Base-by-base conservation (phyloP, 2,329 filamentous ascomycete species). In the Tympanopsis confertula region DNA sequence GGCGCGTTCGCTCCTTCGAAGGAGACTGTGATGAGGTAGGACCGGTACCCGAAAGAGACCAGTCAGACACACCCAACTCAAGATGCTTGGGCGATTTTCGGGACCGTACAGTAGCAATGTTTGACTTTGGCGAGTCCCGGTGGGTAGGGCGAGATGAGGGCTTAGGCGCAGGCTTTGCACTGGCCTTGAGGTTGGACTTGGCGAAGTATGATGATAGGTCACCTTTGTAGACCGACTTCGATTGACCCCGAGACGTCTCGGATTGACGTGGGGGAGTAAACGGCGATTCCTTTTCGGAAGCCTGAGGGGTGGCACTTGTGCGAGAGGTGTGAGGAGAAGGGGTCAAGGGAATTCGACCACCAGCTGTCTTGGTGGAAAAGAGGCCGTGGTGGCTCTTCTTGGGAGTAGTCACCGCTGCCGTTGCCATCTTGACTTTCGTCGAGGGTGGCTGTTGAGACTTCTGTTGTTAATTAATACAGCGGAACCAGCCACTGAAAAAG, bases 311-410 rank as follows among this genome's bases (percentile, higher is more conserved):
- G 32, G 65, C 61, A 36, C 64, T 68, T 20, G 66, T 62, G 22
- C n/a, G n/a, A n/a, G n/a, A n/a, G 44, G 69, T 64, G 48, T 80
- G 77, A 41, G 91, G 91, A 41, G 89, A 96, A 20, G 91, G 89
- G 3, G 89, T 95, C 56, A 98, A 68, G 50, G 91, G 88, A 71
- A 94, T 88, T 44, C 91, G 86, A 58, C 88, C 87, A 65, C 89
- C 88, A 61, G 88, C 91, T 57, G 88, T 91, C 59, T 87, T 87
- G 49, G 85, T 78, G 49, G 82, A 87, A 69, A 96, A 95, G 53
- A 95, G 74, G 42, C 87, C 86, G 64, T 83, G 79, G 62, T 94
- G 89, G 72, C 85, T 91, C 74, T 95, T 96, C 58, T 91, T 71
- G 42, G 91, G 91, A 43, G 91, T 96, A 53, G 86, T 84, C 62